A percentile compares a stretch with the other conserved stretches of the same genome.
phyloP scores from a whole-genome alignment of 768 basidiomycete genomes.

The Megacollybia marginata region DNA sequence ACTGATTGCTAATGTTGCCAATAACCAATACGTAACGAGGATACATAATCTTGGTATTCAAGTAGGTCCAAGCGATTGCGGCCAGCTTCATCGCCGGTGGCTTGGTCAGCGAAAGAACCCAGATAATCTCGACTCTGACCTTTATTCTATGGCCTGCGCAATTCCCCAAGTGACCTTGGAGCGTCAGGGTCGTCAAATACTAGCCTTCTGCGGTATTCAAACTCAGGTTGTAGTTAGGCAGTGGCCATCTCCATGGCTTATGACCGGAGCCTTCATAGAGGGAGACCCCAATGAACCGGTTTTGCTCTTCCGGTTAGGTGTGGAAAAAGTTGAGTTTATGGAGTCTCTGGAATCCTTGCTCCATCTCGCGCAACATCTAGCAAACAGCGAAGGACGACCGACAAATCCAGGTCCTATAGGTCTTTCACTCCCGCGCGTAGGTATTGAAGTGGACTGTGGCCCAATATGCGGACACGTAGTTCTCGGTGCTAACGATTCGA shows the following conservation, averaged over 20 bases:
- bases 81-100: conserved; percentile 41
- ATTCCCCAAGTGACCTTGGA: conserved; percentile 39
- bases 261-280: conserved; percentile 37
- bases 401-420: background rate
- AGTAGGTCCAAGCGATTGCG: conserved; percentile 42
- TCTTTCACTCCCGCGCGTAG: conserved; percentile 39
- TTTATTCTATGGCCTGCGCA: conserved; percentile 38
- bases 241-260: conserved; percentile 57
- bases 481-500: conserved; percentile 22
- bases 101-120: conserved; percentile 34
- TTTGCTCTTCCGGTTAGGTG: conserved; percentile 35
- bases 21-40: conserved; percentile 32
- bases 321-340: conserved; percentile 40
- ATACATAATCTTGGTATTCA: conserved; percentile 32
- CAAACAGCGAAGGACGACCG: background rate
- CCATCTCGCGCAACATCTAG: background rate
- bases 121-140: conserved; percentile 36
- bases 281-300: conserved; percentile 57
- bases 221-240: conserved; percentile 40
- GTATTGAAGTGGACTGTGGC: conserved; percentile 41
- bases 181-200: conserved; percentile 28
- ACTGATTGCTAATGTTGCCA: conserved; percentile 1
- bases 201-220: conserved; percentile 36
- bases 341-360: conserved; percentile 30
- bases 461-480: conserved; percentile 43